Conservation (phyloP, 1,284 basidiomycete genomes). For the Papiliotrema fonsecae region DNA sequence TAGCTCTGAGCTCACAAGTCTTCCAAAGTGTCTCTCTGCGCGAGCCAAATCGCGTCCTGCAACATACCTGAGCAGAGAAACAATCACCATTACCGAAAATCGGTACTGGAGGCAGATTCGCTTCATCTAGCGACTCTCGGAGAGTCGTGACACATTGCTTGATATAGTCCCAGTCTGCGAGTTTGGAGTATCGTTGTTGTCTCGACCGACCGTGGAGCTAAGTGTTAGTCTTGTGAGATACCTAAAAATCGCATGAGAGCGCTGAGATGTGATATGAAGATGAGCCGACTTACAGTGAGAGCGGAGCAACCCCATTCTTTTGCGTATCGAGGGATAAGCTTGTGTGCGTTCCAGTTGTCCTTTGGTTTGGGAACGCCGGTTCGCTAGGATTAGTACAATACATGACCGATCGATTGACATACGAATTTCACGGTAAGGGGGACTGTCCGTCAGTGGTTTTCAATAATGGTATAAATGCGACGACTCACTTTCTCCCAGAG, state of each 20-base stretch:
- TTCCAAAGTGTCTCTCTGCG: not conserved
- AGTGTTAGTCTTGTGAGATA: not conserved
- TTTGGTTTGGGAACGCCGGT: conserved; percentile 92
- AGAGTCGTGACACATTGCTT: conserved; percentile 77
- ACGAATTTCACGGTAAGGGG: conserved; percentile 89
- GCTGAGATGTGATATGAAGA: no score
- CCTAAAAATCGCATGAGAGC: not conserved
- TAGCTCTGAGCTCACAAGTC: not conserved
- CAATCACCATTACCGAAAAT: conserved; percentile 96
- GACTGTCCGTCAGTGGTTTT: conserved; percentile 46
- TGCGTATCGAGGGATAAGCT: conserved; percentile 79
- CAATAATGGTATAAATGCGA: not conserved
- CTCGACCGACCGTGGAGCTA: conserved; percentile 89
- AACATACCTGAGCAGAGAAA: conserved; percentile 59
- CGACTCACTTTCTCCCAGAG: conserved; percentile 66
- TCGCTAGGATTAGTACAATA: conserved; percentile 43
- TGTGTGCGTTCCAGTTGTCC: conserved; percentile 79
- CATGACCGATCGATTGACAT: conserved; percentile 3
- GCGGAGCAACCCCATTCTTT: conserved; percentile 73
- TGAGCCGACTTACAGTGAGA: conserved; percentile 62
- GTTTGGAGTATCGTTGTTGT: conserved; percentile 81
- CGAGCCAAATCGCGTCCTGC: conserved; percentile 48
- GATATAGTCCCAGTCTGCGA: conserved; percentile 86
- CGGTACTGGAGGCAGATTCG: conserved; percentile 73
- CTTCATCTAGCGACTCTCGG: conserved; percentile 69